Base-by-base conservation (phyloP, 2,329 filamentous ascomycete genomes). In the Dactylella cylindrospora region DNA sequence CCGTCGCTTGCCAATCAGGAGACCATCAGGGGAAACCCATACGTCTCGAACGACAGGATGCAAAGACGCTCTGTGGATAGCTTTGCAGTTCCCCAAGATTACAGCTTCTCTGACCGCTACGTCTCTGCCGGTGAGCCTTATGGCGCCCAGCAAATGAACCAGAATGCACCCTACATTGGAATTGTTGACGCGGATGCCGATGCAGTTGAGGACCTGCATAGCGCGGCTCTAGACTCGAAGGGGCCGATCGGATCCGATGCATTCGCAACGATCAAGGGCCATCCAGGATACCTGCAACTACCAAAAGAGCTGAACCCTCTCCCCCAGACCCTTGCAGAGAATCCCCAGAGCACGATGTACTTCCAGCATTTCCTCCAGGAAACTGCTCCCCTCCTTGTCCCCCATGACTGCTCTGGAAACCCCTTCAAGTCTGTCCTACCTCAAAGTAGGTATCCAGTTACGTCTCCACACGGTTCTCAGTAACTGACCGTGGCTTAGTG, bases 331-430 rank as follows among this genome's bases (percentile, higher is more conserved):
- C 74, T 90, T 23, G 73, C 80, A 35, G 80, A 85, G 29, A 90
- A 88, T 67, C 85, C 83, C 1, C 91, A 91, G 81, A 91, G 93
- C 68, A 72, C 93, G 64, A 77, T 93, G 66, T 85, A 85, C 68
- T 85, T 85, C 66, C 82, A 85, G 66, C 79, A 82, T 68, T 82
- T 93, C 69, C 76, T 93, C 59, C 88, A 90, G 67, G 85, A 93
- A 71, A 93, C 88, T 2, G 86, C 86, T 5, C 80, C 82, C 60
- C 83, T 83, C 67, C 71, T 82, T 51, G 78, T 82, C 2, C 79
- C 81, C 1, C 81, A 84, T 68, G 80, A 84, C 67, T 84, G 81
- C 68, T 75, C 77, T 50, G 74, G 80, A 51, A 83, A 82, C 69
- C 77, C 79, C 0, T 83, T 85, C 67, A 76, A 81, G 20, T 78